Base-by-base conservation (phyloP, 2,329 filamentous ascomycete genomes). In the Aspergillus sp. region DNA sequence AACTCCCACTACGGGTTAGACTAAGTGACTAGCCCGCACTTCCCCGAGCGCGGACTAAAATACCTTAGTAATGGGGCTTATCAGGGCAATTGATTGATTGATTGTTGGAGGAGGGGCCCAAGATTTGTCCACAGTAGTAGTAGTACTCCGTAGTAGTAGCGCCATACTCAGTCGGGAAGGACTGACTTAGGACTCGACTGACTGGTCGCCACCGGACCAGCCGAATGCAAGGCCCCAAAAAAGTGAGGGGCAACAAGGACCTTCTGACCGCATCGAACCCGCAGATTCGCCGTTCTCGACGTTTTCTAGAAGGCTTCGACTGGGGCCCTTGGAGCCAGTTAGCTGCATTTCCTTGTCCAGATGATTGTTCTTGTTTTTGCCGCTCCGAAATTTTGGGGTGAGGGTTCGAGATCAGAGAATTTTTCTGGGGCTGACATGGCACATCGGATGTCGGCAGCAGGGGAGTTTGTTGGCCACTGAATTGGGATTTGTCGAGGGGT, bases 301-400 rank as follows among this genome's bases (percentile, higher is more conserved):
- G 67, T 71, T 64, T 75, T 75, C 72, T 74, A 73, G 72, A 75
- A 75, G 66, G 50, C 59, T 68, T 61, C 60, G 58, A 61, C 56
- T 66, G 66, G 66, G 61, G 64, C 65, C 30, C n/a, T 36, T 17
- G 49, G 49, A 8, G 10, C 39, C 19, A 58, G 44, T 38, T 54
- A 63, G 64, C 59, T 64, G 67, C 66, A 64, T 59, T 50, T 50
- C 19, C 11, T 36, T 36, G 23, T 58, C 32, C 32, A 36, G 32
- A 36, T 11, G 66, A 3, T 62, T 64, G 17, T 19, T 32, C 36
- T 56, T 30, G 10, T 36, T 27, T 54, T 54, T 11, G 19, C 36
- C 36, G 36, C 36, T 54, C 25, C 13, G 32, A 36, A 13, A 5
- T 21, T 8, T 25, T 23, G 19, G 36, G 44, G 44, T 17, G 11